Conservation (phyloP, 2,329 filamentous ascomycete species). For the Aspergillus niger region DNA sequence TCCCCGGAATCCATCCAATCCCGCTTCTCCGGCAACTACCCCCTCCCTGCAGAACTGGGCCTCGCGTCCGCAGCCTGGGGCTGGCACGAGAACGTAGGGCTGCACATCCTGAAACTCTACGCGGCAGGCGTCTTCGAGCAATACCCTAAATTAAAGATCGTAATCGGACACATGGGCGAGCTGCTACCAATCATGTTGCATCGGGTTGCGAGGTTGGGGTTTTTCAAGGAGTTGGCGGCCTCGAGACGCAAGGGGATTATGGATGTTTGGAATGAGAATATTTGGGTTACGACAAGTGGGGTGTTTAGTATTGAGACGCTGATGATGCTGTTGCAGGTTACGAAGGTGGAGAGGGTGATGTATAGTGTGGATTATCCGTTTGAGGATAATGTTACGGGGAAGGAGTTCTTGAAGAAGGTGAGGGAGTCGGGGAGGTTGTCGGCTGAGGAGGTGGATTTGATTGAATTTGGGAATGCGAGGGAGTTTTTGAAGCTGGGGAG, state of each 20-base stretch:
- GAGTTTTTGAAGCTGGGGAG: slow-evolving; percentile 40
- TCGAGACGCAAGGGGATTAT: not conserved
- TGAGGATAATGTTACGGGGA: slow-evolving; percentile 51
- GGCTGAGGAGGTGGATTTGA: slow-evolving; percentile 51
- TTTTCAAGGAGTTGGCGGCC: slow-evolving; percentile 39
- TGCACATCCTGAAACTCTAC: slow-evolving; percentile 49
- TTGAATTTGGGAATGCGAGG: slow-evolving; percentile 56
- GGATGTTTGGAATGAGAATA: slow-evolving; percentile 45
- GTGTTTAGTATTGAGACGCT: slow-evolving; percentile 11
- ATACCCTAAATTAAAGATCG: slow-evolving; percentile 56
- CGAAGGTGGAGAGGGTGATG: slow-evolving; percentile 10
- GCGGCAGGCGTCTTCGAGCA: slow-evolving; percentile 58
- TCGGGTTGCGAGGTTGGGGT: slow-evolving; percentile 28
- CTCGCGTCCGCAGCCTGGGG: slow-evolving; percentile 33
- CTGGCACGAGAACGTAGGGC: slow-evolving; percentile 42
- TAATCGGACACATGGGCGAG: slow-evolving; percentile 57
- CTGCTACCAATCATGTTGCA: slow-evolving; percentile 59
- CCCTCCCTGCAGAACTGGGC: slow-evolving; percentile 18
- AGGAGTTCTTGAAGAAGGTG: slow-evolving; percentile 53
- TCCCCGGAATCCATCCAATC: slow-evolving; percentile 32
- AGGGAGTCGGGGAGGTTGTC: slow-evolving; percentile 53
- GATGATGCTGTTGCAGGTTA: slow-evolving; percentile 9
- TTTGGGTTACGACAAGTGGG: slow-evolving; percentile 18
- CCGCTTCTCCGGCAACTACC: slow-evolving; percentile 43
- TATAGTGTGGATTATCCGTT: slow-evolving; percentile 46